phyloP scores from a whole-genome alignment of 768 basidiomycete genomes.

The Boletus subparvulus region DNA sequence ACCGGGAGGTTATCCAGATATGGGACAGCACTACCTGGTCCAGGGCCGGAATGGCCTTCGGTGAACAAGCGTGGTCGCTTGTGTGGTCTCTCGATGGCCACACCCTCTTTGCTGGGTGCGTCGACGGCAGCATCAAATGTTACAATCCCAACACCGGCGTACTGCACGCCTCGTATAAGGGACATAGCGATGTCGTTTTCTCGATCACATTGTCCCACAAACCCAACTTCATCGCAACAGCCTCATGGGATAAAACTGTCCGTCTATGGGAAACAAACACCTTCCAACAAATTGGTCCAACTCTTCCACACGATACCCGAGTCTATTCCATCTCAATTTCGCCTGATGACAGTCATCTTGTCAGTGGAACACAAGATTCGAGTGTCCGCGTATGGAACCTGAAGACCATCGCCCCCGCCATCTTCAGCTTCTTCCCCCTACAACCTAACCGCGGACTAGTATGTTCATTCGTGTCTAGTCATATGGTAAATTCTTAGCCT shows the following conservation, averaged over 20 bases:
- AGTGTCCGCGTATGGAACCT: slow-evolving; percentile 18
- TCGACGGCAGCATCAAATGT: slow-evolving; percentile 15
- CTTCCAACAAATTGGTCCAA: slow-evolving; percentile 16
- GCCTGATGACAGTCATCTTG: slow-evolving; percentile 12
- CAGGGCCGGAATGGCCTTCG: not conserved
- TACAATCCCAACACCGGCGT: slow-evolving; percentile 10
- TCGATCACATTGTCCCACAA: slow-evolving; percentile 21
- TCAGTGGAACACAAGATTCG: slow-evolving; percentile 16
- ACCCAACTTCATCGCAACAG: slow-evolving; percentile 25
- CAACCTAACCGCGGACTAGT: slow-evolving; percentile 16
- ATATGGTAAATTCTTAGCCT: not conserved
- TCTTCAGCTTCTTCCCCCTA: slow-evolving; percentile 13
- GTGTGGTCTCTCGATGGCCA: slow-evolving; percentile 18
- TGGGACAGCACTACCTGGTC: slow-evolving; percentile 13
- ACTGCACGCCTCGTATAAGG: not conserved
- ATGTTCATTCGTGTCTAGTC: not conserved
- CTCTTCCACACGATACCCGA: slow-evolving; percentile 11
- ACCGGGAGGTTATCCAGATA: slow-evolving; percentile 16
- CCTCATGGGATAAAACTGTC: slow-evolving; percentile 28
- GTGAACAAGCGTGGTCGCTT: slow-evolving; percentile 21
- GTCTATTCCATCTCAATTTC: slow-evolving; percentile 18
- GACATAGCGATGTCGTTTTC: slow-evolving; percentile 20
- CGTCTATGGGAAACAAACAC: slow-evolving; percentile 28
- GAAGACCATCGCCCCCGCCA: slow-evolving; percentile 8
- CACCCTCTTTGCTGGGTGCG: slow-evolving; percentile 18